phyloP scores from a whole-genome alignment of 805 yeast genomes.

The Debaryomyces hansenii region DNA sequence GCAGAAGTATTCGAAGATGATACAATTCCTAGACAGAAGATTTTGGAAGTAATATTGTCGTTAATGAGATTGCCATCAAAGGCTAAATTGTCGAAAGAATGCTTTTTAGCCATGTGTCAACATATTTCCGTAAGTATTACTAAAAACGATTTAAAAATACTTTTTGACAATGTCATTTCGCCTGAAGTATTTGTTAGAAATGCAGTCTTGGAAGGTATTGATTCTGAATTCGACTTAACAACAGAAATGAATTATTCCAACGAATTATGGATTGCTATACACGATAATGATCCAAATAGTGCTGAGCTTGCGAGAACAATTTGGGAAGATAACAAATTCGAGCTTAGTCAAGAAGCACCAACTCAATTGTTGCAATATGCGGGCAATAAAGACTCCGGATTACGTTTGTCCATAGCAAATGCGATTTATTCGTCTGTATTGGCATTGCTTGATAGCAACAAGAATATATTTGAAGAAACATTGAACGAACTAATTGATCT shows the following conservation, averaged over 20 bases:
- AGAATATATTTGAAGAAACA: constrained; percentile 26
- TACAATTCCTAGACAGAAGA: constrained; percentile 65
- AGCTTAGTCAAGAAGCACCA: constrained; percentile 47
- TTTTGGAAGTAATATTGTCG: constrained; percentile 61
- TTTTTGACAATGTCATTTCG: constrained; percentile 57
- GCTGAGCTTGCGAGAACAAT: constrained; percentile 72
- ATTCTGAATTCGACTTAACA: constrained; percentile 73
- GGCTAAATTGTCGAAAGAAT: constrained; percentile 80
- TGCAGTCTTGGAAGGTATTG: constrained; percentile 79
- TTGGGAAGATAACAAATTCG: constrained; percentile 76
- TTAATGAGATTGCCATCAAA: constrained; percentile 74
- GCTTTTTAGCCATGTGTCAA: constrained; percentile 75
- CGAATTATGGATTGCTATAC: constrained; percentile 77
- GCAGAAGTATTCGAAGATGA: constrained; percentile 66
- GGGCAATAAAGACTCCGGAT: constrained; percentile 58
- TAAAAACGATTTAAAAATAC: constrained; percentile 53
- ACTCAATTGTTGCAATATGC: constrained; percentile 49
- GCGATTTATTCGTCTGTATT: constrained; percentile 63
- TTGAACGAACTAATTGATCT: constrained; percentile 50
- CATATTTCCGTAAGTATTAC: constrained; percentile 66
- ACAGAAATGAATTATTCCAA: constrained; percentile 47
- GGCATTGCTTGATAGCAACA: constrained; percentile 16
- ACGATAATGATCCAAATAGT: constrained; percentile 66
- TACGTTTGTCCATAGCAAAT: constrained; percentile 71
- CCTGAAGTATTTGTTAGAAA: constrained; percentile 72